These are phyloP conservation scores for Lactarius akahatsu DNA, from an alignment of 768 basidiomycete genomes.

Conservation along the genomic window DNA sequence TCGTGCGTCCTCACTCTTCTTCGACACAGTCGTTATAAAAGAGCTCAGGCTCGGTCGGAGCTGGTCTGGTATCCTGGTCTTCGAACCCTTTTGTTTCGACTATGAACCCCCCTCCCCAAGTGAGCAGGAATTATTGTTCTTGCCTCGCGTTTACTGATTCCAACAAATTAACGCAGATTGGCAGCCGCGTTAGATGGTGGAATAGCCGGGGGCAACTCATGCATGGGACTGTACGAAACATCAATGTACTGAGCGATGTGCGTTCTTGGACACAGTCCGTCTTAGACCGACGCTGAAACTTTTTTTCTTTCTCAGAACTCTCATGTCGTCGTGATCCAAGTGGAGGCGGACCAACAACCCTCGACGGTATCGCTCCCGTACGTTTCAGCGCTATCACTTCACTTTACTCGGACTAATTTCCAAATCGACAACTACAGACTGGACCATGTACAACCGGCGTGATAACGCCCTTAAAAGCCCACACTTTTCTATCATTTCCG, in stretches of 20 bases:
- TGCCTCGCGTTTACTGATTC: slow-evolving; percentile 21
- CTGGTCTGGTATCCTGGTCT: slow-evolving; percentile 13
- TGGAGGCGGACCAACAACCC: slow-evolving; percentile 39
- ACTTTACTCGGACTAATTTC: background rate
- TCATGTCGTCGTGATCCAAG: slow-evolving; percentile 51
- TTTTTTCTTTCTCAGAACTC: slow-evolving; percentile 48
- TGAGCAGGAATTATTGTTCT: slow-evolving; percentile 17
- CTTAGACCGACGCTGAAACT: slow-evolving; percentile 1
- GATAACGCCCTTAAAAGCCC: slow-evolving; percentile 5
- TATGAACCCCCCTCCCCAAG: slow-evolving; percentile 59
- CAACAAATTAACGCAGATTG: slow-evolving; percentile 44
- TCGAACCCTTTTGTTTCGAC: slow-evolving; percentile 55
- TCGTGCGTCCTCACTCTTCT: slow-evolving; percentile 7
- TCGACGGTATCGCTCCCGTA: slow-evolving; percentile 57
- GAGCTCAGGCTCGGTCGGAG: slow-evolving; percentile 11
- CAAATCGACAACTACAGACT: slow-evolving; percentile 5
- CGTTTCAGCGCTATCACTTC: slow-evolving; percentile 32
- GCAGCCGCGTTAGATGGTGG: slow-evolving; percentile 72
- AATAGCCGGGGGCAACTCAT: slow-evolving; percentile 50
- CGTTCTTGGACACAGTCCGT: slow-evolving; percentile 30
- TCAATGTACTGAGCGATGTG: slow-evolving; percentile 58
- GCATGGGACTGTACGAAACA: slow-evolving; percentile 58
- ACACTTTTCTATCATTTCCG: background rate
- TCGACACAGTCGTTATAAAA: slow-evolving; percentile 14
- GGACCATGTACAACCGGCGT: slow-evolving; percentile 19